phyloP scores from a whole-genome alignment of 495 filamentous ascomycete species.

The Terfezia boudieri region DNA sequence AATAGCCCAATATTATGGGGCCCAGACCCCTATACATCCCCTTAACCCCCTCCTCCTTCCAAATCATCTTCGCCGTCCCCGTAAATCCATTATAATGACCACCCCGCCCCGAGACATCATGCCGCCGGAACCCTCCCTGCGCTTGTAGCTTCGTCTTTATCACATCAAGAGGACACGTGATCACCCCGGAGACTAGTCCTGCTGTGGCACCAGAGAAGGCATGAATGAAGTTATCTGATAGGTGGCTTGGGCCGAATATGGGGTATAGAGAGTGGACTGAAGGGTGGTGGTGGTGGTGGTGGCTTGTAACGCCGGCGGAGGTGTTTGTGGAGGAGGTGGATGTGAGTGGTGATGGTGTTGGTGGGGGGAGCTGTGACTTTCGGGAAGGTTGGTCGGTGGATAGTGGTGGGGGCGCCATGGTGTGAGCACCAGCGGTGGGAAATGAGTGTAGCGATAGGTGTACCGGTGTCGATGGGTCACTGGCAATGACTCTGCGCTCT shows the following conservation, averaged over 20 bases:
- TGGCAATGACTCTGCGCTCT: too few relatives aligned
- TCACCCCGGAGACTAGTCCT: slow-evolving; percentile 74
- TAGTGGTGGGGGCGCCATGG: background rate
- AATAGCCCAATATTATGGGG: slow-evolving; percentile 80
- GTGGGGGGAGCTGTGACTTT: background rate
- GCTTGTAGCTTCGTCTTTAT: slow-evolving; percentile 98
- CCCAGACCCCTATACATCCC: slow-evolving; percentile 88
- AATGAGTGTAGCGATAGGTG: too few relatives aligned
- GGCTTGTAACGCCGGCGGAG: background rate
- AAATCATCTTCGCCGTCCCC: slow-evolving; percentile 67
- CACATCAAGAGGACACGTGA: slow-evolving; percentile 93
- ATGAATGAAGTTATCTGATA: slow-evolving; percentile 22
- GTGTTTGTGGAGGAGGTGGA: background rate
- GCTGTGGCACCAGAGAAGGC: slow-evolving; percentile 65
- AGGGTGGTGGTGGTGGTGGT: background rate
- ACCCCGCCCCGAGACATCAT: slow-evolving; percentile 17
- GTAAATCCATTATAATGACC: slow-evolving; percentile 60
- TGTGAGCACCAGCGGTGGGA: background rate
- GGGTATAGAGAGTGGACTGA: slow-evolving; percentile 7
- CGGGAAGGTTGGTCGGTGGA: background rate
- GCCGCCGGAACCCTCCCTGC: slow-evolving; percentile 50
- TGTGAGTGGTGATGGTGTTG: background rate
- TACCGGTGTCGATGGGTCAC: too few relatives aligned
- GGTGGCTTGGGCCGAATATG: slow-evolving; percentile 8
- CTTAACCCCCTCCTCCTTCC: slow-evolving; percentile 62